Percentiles rank a stretch among this genome's conserved stretches.
Evolutionary conservation across 305 asterid species (phyloP).

Genomic region (Euphrasia arctica): DNA sequence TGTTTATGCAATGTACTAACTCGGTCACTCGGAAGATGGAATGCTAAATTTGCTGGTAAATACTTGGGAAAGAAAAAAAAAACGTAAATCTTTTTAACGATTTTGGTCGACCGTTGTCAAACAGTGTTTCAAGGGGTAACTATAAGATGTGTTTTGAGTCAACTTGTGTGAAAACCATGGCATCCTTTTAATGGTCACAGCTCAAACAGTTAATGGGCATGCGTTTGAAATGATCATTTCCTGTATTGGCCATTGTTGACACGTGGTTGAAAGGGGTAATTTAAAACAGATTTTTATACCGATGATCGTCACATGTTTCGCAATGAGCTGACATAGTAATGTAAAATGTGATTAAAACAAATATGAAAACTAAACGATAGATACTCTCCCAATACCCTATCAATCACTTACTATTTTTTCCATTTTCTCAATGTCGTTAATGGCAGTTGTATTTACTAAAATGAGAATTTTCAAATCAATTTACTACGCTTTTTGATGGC

Average conservation of each 20-base stretch:
- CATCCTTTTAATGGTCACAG: background rate
- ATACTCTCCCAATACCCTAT: background rate
- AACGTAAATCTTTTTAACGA: background rate
- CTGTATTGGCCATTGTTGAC: background rate
- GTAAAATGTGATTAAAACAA: background rate
- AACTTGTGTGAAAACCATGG: background rate
- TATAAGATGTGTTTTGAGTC: background rate
- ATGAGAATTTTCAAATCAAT: no score
- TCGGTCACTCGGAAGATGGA: background rate
- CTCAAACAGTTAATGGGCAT: background rate
- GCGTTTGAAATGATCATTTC: background rate
- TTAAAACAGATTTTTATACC: background rate
- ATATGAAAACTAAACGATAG: constrained; percentile 2
- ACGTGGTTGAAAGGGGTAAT: constrained; percentile 5
- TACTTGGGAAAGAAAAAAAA: background rate
- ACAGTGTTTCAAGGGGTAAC: background rate
- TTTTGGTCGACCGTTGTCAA: background rate
- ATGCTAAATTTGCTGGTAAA: background rate
- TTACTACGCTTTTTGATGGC: no score
- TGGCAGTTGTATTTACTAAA: background rate
- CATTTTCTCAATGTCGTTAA: constrained; percentile 2
- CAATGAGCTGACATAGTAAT: constrained; percentile 7
- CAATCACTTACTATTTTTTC: background rate
- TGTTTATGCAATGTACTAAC: constrained; percentile 16
- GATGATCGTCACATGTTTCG: constrained; percentile 11